Evolutionary conservation across 148 eudicot genomes (phyloP).

Genomic region (Amaranthus palmeri): DNA sequence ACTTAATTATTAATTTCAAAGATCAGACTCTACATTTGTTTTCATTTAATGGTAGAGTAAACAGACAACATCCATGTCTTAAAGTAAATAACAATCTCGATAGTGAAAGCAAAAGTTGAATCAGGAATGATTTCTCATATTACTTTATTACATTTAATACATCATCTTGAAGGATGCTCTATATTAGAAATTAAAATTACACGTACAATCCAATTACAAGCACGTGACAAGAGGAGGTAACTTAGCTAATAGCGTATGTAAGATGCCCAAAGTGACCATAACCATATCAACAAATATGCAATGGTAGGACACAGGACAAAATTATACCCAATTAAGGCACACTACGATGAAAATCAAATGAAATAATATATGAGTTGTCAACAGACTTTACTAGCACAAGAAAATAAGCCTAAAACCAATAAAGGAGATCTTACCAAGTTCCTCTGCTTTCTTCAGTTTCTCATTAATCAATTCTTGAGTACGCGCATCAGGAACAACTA

Average conservation of each 20-base stretch:
- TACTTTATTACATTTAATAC: neutral
- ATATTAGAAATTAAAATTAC: neutral
- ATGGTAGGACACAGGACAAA: neutral
- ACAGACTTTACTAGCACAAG: neutral
- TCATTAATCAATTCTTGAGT: slow-evolving; percentile 95
- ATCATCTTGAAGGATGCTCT: neutral
- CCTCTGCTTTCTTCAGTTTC: slow-evolving; percentile 95
- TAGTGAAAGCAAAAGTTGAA: neutral
- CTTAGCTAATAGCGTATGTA: neutral
- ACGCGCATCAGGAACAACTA: slow-evolving; percentile 76
- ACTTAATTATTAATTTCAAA: no score
- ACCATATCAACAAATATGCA: neutral
- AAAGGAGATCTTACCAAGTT: slow-evolving; percentile 55
- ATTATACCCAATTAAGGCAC: no score
- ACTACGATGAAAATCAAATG: neutral
- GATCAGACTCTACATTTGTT: neutral
- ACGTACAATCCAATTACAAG: neutral
- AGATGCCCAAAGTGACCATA: neutral
- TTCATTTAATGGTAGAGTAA: neutral
- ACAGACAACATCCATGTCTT: neutral
- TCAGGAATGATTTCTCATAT: neutral
- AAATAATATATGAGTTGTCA: no score
- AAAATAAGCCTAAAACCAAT: neutral
- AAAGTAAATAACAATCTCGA: neutral
- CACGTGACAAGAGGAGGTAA: neutral